Evolutionary conservation across 2,329 filamentous ascomycete genomes (phyloP).

Genomic region (Aspergillus oerlinghausenensis): DNA sequence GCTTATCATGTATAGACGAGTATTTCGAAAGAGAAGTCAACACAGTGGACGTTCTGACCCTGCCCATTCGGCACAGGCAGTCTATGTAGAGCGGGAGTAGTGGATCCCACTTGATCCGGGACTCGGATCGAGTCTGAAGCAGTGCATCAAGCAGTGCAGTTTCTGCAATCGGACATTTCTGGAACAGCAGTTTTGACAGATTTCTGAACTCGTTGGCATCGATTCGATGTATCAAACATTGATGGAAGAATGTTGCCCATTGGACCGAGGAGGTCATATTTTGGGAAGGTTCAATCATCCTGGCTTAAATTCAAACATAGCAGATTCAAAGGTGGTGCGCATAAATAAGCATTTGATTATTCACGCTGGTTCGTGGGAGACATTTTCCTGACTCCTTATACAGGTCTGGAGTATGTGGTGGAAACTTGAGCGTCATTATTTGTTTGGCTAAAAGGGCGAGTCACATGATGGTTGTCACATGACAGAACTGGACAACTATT

Average conservation of each 20-base stretch:
- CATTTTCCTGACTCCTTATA: neutral
- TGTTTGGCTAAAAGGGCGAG: neutral
- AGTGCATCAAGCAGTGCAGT: constrained; percentile 32
- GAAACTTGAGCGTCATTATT: neutral
- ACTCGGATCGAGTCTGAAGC: constrained; percentile 29
- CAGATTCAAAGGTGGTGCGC: neutral
- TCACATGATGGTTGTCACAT: neutral
- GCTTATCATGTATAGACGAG: constrained; percentile 30
- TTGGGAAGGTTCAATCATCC: constrained; percentile 1
- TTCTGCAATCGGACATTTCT: constrained; percentile 28
- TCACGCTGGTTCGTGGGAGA: neutral
- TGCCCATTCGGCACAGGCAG: constrained; percentile 30
- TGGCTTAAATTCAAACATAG: neutral
- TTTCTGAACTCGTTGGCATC: constrained; percentile 36
- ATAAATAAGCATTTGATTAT: neutral
- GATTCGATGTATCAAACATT: constrained; percentile 34
- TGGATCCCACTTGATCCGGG: constrained; percentile 38
- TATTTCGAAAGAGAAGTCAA: constrained; percentile 30
- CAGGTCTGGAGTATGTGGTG: neutral
- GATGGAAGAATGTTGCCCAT: constrained; percentile 36
- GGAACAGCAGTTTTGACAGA: constrained; percentile 31
- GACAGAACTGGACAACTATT: neutral
- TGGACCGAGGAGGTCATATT: constrained; percentile 29
- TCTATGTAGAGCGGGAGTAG: constrained; percentile 40
- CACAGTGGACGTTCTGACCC: constrained; percentile 31